Evolutionary conservation across 129 eudicot genomes (phyloP).

Genomic region (Dittrichia graveolens): DNA sequence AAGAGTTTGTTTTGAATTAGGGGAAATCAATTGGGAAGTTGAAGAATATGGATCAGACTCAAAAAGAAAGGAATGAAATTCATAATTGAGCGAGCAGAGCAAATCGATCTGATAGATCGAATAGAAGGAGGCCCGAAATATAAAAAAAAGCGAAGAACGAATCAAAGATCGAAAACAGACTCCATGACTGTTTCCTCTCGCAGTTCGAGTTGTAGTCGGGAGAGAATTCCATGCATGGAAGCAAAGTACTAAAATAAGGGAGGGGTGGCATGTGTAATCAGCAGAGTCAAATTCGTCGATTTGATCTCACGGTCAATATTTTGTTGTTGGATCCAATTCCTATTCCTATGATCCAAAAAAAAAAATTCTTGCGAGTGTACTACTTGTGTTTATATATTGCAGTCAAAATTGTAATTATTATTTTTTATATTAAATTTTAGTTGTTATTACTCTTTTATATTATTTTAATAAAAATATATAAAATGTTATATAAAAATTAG

Average conservation of each 20-base stretch:
- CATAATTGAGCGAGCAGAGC: conserved; percentile 13
- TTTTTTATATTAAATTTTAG: not conserved
- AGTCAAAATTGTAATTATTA: no score
- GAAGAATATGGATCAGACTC: conserved; percentile 42
- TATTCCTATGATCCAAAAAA: conserved; percentile 22
- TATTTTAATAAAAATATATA: no score
- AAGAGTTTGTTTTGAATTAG: conserved; percentile 30
- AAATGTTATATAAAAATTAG: no score
- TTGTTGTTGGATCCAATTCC: conserved; percentile 27
- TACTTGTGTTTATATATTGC: not conserved
- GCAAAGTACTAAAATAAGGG: conserved; percentile 26
- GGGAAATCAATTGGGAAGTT: conserved; percentile 35
- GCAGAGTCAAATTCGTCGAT: conserved; percentile 41
- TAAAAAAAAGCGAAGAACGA: conserved; percentile 35
- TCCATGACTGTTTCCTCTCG: conserved; percentile 59
- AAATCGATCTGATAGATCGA: not conserved
- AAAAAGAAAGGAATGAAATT: conserved; percentile 30
- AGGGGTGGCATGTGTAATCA: conserved; percentile 52
- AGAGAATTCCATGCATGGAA: conserved; percentile 81
- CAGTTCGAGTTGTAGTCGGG: conserved; percentile 40
- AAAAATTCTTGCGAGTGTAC: not conserved
- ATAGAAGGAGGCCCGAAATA: conserved; percentile 29
- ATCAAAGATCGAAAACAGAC: conserved; percentile 47
- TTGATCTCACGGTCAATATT: conserved; percentile 42
- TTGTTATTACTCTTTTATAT: not conserved